Evolutionary conservation across 768 basidiomycete species (phyloP).

Genomic region (Boletellus ananiceps): DNA sequence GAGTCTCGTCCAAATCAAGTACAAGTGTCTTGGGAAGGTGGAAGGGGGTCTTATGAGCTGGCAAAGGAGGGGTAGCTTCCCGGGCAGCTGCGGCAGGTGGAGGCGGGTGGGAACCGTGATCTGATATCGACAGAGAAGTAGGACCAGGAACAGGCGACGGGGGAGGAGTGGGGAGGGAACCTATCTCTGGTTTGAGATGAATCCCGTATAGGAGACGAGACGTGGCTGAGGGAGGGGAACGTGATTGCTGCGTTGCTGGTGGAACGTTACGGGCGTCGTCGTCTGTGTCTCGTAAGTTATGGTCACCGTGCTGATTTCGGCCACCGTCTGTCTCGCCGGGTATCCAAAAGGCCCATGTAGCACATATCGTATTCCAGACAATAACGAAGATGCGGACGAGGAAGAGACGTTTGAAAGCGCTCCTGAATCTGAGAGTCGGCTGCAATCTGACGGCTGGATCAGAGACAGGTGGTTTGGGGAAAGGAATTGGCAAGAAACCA

Average conservation of each 20-base stretch:
- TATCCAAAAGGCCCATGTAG: slow-evolving; percentile 50
- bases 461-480: slow-evolving; percentile 26
- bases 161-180: slow-evolving; percentile 24
- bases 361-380: slow-evolving; percentile 65
- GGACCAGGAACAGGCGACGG: slow-evolving; percentile 16
- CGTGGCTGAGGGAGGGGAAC: slow-evolving; percentile 18
- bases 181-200: slow-evolving; percentile 12
- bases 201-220: slow-evolving; percentile 4
- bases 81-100: slow-evolving; percentile 31
- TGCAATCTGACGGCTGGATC: slow-evolving; percentile 35
- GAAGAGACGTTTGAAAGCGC: slow-evolving; percentile 55
- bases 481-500: slow-evolving; percentile 39
- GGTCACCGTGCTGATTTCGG: slow-evolving; percentile 10
- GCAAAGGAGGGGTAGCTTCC: slow-evolving; percentile 47
- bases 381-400: slow-evolving; percentile 65
- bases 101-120: slow-evolving; percentile 10
- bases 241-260: slow-evolving; percentile 14
- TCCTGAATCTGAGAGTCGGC: slow-evolving; percentile 35
- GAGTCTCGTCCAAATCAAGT: slow-evolving; percentile 95
- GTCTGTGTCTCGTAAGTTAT: slow-evolving; percentile 5
- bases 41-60: slow-evolving; percentile 60
- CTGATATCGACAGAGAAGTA: slow-evolving; percentile 9
- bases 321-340: slow-evolving; percentile 23
- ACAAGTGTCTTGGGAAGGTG: slow-evolving; percentile 91
- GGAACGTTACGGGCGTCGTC: slow-evolving; percentile 18